Evolutionary conservation across 768 basidiomycete species (phyloP).

Genomic region (Clitopilus passeckerianus): DNA sequence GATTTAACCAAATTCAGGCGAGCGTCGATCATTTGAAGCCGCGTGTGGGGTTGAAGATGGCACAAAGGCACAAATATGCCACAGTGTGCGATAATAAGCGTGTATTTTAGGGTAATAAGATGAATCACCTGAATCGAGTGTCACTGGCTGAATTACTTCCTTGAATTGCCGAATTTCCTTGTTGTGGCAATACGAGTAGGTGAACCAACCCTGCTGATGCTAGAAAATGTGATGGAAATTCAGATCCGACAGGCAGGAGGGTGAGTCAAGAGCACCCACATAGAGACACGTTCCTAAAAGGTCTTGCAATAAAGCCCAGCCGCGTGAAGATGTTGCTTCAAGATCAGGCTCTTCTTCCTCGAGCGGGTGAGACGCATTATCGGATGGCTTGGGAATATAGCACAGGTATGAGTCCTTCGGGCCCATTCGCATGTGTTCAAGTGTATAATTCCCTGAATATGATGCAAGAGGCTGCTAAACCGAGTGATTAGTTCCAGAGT

Average conservation of each 20-base stretch:
- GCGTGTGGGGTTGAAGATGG: constrained; percentile 4
- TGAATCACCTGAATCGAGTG: constrained; percentile 51
- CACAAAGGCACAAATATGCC: constrained; percentile 4
- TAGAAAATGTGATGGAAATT: constrained; percentile 30
- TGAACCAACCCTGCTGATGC: constrained; percentile 93
- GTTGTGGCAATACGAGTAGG: constrained; percentile 95
- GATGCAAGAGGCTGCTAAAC: constrained; percentile 14
- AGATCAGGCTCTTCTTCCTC: constrained; percentile 45
- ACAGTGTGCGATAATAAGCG: constrained; percentile 2
- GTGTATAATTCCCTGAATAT: constrained; percentile 35
- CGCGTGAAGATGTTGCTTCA: constrained; percentile 64
- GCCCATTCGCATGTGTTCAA: constrained; percentile 75
- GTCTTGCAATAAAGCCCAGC: constrained; percentile 80
- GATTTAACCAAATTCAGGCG: background rate
- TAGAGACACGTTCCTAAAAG: constrained; percentile 81
- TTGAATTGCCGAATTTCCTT: constrained; percentile 95
- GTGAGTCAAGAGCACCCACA: constrained; percentile 44
- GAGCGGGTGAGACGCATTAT: constrained; percentile 32
- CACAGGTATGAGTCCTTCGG: constrained; percentile 69
- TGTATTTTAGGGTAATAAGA: constrained; percentile 13
- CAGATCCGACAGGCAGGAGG: constrained; percentile 17
- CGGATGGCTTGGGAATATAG: constrained; percentile 64
- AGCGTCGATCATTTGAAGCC: constrained; percentile 1
- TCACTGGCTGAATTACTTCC: constrained; percentile 50
- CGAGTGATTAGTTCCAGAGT: constrained; percentile 4